Base-by-base conservation (phyloP, 2,329 filamentous ascomycete species). In the Corynespora cassiicola region DNA sequence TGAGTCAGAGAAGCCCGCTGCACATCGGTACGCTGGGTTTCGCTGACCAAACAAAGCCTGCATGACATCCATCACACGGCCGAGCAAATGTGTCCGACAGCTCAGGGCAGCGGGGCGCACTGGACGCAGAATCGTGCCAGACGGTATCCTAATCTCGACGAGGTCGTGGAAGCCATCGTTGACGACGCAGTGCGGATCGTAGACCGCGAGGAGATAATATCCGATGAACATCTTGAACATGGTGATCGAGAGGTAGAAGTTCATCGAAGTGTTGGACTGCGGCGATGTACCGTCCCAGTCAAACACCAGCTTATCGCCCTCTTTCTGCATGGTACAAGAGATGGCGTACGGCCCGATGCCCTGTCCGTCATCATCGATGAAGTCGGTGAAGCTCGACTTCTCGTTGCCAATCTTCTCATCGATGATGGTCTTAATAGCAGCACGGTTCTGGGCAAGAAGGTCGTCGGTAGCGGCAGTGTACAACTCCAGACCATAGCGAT, bases 141-240 rank as follows among this genome's bases (percentile, higher is more conserved):
- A 55, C 2, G 74, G 75, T 17, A 77, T 74, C 20, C 64, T 46
- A 16, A 78, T 68, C 9, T 77, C 73, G 35, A 77, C 65, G 5
- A 76, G 63, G 28, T 77, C 75, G 42, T 77, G 74, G 55, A 77
- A 75, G 9, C 75, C 75, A 39, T 77, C 74, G 44, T 78, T 78
- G 47, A 77, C 74, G 9, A 77, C 68, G 16, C 68, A 71, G 14
- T 74, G 69, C 0, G 75, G 75, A 18, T 74, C 74, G 22, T 73
- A 73, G 1, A 75, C 71, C 2, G 74, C 73, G n/a, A 77, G 66
- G 3, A 77, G 61, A 39, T 72, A 72, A 47, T 73, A 76, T 0
- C 72, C 74, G 27, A 77, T 70, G 43, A 77, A 77, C 70, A 78
- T 76, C 36, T 73, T 75, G 61, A 78, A 77, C 72, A 75, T 73